A percentile compares a stretch with the other conserved stretches of the same genome.
Evolutionary conservation across 2,329 filamentous ascomycete species (phyloP).

Genomic region (Trichoderma aggressivum): DNA sequence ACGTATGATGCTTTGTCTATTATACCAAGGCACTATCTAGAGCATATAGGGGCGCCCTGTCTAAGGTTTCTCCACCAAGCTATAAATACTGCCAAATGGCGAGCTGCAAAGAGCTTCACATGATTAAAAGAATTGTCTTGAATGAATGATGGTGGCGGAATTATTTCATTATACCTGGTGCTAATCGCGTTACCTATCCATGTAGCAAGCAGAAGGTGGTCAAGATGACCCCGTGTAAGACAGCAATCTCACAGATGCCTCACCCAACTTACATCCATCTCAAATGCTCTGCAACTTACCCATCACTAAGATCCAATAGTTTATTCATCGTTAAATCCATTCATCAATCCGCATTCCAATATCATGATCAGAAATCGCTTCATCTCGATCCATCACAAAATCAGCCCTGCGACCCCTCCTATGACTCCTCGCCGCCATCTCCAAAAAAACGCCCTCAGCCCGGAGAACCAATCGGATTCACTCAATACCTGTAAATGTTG

Average conservation of each 20-base stretch:
- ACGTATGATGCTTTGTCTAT: neutral
- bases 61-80: neutral
- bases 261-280: neutral
- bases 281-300: neutral
- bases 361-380: neutral
- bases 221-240: neutral
- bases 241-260: neutral
- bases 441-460: neutral
- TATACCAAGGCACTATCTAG: neutral
- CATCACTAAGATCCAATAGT: neutral
- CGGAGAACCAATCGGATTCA: neutral
- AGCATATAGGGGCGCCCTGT: neutral
- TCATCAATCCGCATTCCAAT: neutral
- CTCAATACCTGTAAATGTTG: neutral
- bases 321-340: neutral
- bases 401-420: neutral
- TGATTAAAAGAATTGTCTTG: neutral
- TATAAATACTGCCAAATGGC: neutral
- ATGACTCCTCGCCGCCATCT: neutral
- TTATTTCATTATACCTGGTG: neutral
- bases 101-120: neutral
- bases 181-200: neutral
- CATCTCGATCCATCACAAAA: neutral
- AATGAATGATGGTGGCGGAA: neutral
- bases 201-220: fast-evolving